Percentiles rank a stretch among this genome's conserved stretches.
Conservation (phyloP, 75 land plant species). For the Chamaecyparis obtusa region DNA sequence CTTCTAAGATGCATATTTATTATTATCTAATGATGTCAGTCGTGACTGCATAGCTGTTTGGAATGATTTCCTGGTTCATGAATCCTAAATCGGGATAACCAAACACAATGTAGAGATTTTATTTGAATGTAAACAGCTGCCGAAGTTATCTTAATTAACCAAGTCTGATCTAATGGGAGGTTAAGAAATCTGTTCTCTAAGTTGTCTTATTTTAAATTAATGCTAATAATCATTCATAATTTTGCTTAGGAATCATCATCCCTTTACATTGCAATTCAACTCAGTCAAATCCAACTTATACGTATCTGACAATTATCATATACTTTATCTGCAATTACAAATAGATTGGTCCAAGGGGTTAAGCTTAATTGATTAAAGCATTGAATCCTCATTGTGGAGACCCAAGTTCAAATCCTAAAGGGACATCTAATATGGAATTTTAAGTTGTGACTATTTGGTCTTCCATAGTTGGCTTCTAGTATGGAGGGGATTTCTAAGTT, state of each 20-base stretch:
- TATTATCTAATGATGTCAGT: not conserved
- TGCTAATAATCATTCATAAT: too few species aligned
- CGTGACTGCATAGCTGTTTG: not conserved
- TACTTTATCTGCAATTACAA: not conserved
- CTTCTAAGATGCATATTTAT: not conserved
- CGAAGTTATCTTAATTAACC: not conserved
- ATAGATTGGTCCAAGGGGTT: not conserved
- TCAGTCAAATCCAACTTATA: not conserved
- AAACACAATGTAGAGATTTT: not conserved
- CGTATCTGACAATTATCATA: not conserved
- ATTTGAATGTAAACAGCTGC: not conserved
- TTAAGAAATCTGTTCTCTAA: not conserved
- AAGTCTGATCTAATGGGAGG: not conserved
- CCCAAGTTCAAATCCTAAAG: too few species aligned
- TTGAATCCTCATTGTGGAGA: too few species aligned
- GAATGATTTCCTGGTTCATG: not conserved
- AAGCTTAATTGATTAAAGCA: too few species aligned
- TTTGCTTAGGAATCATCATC: not conserved
- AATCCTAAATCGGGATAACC: not conserved
- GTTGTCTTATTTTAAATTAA: not conserved
- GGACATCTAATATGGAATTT: too few species aligned
- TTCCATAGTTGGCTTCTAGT: too few species aligned
- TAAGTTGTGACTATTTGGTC: too few species aligned
- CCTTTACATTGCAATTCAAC: not conserved
- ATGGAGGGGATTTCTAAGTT: too few species aligned